Evolutionary conservation across 495 filamentous ascomycete genomes (phyloP), one percentile per base, ranked within the genome.

Genomic region (Massariosphaeria phaeospora): DNA sequence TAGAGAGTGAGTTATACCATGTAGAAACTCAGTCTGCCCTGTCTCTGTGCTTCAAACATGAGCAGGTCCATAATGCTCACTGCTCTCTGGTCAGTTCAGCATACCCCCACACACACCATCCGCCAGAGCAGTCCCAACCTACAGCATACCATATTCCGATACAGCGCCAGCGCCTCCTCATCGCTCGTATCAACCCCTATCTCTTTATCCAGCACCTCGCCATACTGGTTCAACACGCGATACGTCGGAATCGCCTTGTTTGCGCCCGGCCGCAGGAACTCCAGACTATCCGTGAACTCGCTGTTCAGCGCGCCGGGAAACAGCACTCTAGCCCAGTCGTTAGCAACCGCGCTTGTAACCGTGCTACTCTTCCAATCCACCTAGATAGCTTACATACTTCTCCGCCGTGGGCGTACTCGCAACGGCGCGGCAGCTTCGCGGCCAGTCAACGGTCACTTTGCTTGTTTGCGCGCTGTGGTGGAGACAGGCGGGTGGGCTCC

Each of bases 301-400:
- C 86, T 93, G 69, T 94, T 87, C 24, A 99, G 78, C 0, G 94
- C 94, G n/a, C 93, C 93, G 0, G 93, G 93, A 59, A 99, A 99
- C 30, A 84, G 83, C 35, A 98, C 88, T 59, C 83, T 86, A 57
- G 0, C 2, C 4, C 30, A 23, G 2, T 25, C 31, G 15, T 64
- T 27, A 52, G 55, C 57, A 9, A 36, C n/a, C n/a, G n/a, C n/a
- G n/a, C n/a, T n/a, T n/a, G n/a, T n/a, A n/a, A n/a, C n/a, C n/a
- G n/a, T n/a, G n/a, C n/a, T n/a, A n/a, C n/a, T n/a, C n/a, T 24
- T 15, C 17, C 12, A 34, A 2, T 36, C 5, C 6, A 26, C 26
- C 2, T 34, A 26, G 26, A 5, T 15, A 8, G 8, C 15, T 17
- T 26, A 45, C 55, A 49, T 47, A 59, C 60, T 41, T 49, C 35